phyloP scores from a whole-genome alignment of 2,329 filamentous ascomycete genomes.

The Penicillium sp. region DNA sequence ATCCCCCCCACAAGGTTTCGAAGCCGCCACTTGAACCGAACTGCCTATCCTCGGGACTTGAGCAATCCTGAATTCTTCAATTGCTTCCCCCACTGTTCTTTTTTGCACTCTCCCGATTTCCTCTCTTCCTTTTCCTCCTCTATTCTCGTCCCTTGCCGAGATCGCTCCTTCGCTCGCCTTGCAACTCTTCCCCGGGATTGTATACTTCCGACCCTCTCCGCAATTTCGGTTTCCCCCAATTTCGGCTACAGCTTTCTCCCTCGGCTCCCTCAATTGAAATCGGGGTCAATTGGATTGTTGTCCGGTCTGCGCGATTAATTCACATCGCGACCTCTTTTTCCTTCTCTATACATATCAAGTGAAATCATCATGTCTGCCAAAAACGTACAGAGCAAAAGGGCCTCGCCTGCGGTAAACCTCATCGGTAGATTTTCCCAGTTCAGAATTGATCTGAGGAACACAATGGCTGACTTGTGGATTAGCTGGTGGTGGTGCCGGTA shows the following conservation, averaged over 20 bases:
- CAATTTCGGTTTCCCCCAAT: constrained; percentile 31
- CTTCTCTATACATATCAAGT: constrained; percentile 4
- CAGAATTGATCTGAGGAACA: constrained; percentile 5
- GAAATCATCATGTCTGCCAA: constrained; percentile 66
- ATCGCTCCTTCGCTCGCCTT: too few relatives aligned
- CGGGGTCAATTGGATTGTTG: constrained; percentile 4
- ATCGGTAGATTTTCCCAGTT: constrained; percentile 66
- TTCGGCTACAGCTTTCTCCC: constrained; percentile 3
- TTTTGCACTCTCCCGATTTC: constrained; percentile 1
- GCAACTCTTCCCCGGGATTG: constrained; percentile 25
- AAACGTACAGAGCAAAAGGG: constrained; percentile 69
- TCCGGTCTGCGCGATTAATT: neutral
- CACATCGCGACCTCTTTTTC: neutral
- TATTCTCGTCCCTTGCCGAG: too few relatives aligned
- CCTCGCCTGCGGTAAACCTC: constrained; percentile 86
- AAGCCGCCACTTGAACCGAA: constrained; percentile 32
- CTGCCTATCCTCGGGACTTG: constrained; percentile 17
- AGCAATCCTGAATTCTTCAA: neutral
- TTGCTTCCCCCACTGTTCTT: neutral
- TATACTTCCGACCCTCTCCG: constrained; percentile 43
- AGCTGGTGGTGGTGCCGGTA: constrained; percentile 96
- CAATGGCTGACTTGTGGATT: constrained; percentile 25
- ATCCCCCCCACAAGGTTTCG: constrained; percentile 29
- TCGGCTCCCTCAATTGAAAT: neutral
- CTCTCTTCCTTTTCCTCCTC: too few relatives aligned